Base-by-base conservation (phyloP, 2,329 filamentous ascomycete genomes). In the Plectosphaerella plurivora region DNA sequence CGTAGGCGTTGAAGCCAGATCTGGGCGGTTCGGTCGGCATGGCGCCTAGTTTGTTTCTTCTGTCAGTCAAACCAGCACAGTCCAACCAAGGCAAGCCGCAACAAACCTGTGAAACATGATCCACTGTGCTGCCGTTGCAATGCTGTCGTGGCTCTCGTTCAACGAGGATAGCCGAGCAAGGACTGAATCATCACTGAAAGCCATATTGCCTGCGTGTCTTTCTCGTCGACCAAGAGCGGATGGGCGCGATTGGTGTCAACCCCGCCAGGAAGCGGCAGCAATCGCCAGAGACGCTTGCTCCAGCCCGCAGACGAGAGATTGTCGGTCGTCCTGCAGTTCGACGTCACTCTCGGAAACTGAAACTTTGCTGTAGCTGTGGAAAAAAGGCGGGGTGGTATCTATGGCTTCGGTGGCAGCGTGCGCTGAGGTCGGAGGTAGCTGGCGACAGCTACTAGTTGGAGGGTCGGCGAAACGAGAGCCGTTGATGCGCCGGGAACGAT, bases 101-200 rank as follows among this genome's bases (percentile, higher is more conserved):
- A 57, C 68, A 57, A 84, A 96, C 91, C 91, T 88, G 73, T 99
- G 93, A 69, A 99, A 99, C 88, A 99, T 95, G 56, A 99, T 94
- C 95, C 95, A 99, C 84, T 97, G 93, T 53, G 94, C 91, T 57
- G 96, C 92, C 36, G 90, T 93, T 55, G 96, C 83, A 65, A 99
- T 97, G 72, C 91, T 95, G 68, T 99, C 94, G 69, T 99, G 93
- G 11, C 91, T 96, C 73, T 99, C 95, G 71, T 96, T 97, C 57
- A 99, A 82, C 42, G 91, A 90, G 33, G 92, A 95, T 51, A 99
- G 86, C 76, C 97, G 97, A 51, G 93, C 91, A 68, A 92, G 84
- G 52, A 99, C 91, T 46, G 91, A 89, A 74, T 99, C 94, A 72
- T 97, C 92, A 60, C 88, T 94, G 74, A 96, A 97, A 45, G 94